Percentiles rank a stretch among this genome's conserved stretches.
Conservation (phyloP, 768 basidiomycete genomes). For the Scleroderma bovista region DNA sequence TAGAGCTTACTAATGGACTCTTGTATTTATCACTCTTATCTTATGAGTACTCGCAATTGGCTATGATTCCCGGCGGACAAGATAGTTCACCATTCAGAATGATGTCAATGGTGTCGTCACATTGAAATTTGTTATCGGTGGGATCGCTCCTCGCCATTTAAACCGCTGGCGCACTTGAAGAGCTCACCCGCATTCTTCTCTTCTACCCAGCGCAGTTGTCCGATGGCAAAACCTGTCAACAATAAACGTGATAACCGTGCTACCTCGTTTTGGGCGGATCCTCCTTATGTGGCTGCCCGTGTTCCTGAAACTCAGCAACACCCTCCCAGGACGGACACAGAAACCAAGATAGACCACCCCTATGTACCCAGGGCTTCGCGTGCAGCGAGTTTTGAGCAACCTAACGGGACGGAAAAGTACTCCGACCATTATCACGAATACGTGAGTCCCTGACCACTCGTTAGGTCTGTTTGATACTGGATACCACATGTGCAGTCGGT, state of each 20-base stretch:
- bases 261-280: neutral
- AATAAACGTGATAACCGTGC: neutral
- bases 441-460: slow-evolving; percentile 10
- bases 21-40: no score
- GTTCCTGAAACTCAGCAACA: slow-evolving; percentile 20
- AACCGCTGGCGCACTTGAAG: no score
- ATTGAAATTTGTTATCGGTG: no score
- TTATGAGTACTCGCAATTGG: no score
- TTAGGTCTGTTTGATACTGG: neutral
- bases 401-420: slow-evolving; percentile 16
- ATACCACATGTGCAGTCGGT: slow-evolving; percentile 23
- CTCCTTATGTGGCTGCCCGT: slow-evolving; percentile 8
- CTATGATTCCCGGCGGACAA: no score
- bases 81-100: no score
- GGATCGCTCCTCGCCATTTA: no score
- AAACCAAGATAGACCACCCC: slow-evolving; percentile 19
- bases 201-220: no score
- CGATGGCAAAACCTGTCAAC: neutral
- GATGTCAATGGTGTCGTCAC: no score
- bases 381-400: slow-evolving; percentile 21
- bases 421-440: slow-evolving; percentile 14
- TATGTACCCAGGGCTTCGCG: slow-evolving; percentile 25
- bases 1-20: slow-evolving; percentile 5
- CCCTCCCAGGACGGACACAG: slow-evolving; percentile 20
- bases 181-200: no score